These are phyloP conservation scores for Tulasnella sp. DNA, from an alignment of 768 basidiomycete species.

Conservation along the genomic window DNA sequence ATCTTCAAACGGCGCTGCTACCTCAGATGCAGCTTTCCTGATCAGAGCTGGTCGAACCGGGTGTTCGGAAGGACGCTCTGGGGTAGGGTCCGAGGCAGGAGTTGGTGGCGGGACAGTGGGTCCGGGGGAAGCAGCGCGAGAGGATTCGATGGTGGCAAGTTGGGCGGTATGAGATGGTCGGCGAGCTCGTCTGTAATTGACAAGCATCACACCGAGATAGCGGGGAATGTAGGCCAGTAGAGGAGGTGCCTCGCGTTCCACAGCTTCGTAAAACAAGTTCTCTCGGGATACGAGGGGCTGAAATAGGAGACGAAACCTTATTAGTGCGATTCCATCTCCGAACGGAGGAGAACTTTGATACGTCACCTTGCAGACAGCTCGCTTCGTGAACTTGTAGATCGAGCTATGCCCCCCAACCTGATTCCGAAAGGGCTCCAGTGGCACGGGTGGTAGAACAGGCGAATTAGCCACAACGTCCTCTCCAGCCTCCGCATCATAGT, in stretches of 20 bases:
- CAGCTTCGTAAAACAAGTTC: slow-evolving; percentile 95
- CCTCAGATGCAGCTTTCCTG: slow-evolving; percentile 6
- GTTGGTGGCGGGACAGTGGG: background rate
- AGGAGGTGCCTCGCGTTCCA: slow-evolving; percentile 88
- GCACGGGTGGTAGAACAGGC: slow-evolving; percentile 68
- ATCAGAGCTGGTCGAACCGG: background rate
- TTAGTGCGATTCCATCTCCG: background rate
- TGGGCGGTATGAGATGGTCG: slow-evolving; percentile 16
- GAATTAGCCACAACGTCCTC: background rate
- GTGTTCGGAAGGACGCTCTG: background rate
- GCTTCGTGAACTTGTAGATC: slow-evolving; percentile 95
- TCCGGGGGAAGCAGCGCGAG: background rate
- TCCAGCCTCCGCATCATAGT: slow-evolving; percentile 33
- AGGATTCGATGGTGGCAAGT: background rate
- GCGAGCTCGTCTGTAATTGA: slow-evolving; percentile 79
- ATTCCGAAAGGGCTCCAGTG: slow-evolving; percentile 89
- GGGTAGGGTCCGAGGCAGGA: background rate
- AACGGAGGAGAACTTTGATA: background rate
- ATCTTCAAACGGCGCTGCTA: background rate
- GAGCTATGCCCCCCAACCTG: slow-evolving; percentile 97
- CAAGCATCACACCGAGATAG: slow-evolving; percentile 97
- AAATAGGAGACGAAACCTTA: slow-evolving; percentile 1
- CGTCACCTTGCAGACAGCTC: slow-evolving; percentile 92
- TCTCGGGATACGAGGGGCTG: slow-evolving; percentile 94
- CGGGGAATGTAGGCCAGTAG: slow-evolving; percentile 93